A percentile compares a stretch with the other conserved stretches of the same genome.
These are phyloP conservation scores for Purpureocillium lavendulum DNA, from an alignment of 2,329 filamentous ascomycete genomes.

Conservation along the genomic window DNA sequence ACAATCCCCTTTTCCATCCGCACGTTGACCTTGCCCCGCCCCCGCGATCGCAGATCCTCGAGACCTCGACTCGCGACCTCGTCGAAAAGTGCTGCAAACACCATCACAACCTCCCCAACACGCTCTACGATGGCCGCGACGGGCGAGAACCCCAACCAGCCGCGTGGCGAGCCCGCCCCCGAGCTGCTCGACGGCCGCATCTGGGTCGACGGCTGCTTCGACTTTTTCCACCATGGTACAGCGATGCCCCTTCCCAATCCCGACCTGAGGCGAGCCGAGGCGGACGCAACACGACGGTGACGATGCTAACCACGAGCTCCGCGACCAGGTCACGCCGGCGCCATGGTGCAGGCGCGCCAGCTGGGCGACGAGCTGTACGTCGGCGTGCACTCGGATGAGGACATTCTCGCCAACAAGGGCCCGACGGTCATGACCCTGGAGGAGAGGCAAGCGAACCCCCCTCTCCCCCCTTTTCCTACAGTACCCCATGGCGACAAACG, in stretches of 20 bases:
- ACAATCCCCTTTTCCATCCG: too few relatives aligned
- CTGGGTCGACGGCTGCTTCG: slow-evolving; percentile 98
- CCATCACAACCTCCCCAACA: background rate
- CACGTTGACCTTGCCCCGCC: too few relatives aligned
- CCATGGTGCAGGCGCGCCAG: slow-evolving; percentile 91
- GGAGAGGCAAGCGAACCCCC: slow-evolving; percentile 60
- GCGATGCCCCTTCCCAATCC: too few relatives aligned
- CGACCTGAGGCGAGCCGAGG: too few relatives aligned
- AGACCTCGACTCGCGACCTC: too few relatives aligned
- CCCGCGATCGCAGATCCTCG: too few relatives aligned
- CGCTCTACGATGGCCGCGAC: slow-evolving; percentile 3
- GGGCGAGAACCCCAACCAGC: slow-evolving; percentile 15
- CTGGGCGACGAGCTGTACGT: slow-evolving; percentile 83
- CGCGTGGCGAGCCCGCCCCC: slow-evolving; percentile 37
- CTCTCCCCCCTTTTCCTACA: background rate
- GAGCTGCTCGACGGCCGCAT: slow-evolving; percentile 63
- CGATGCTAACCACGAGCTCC: too few relatives aligned
- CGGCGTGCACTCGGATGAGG: slow-evolving; percentile 91
- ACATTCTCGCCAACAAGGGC: slow-evolving; percentile 93
- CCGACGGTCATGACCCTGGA: slow-evolving; percentile 93
- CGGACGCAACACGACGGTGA: too few relatives aligned
- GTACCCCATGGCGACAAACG: background rate
- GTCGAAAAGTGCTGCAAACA: too few relatives aligned
- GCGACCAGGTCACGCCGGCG: slow-evolving; percentile 75
- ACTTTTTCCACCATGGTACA: slow-evolving; percentile 94